Conservation (phyloP, 1,139 yeast species). For the Lipomyces yarrowii region DNA sequence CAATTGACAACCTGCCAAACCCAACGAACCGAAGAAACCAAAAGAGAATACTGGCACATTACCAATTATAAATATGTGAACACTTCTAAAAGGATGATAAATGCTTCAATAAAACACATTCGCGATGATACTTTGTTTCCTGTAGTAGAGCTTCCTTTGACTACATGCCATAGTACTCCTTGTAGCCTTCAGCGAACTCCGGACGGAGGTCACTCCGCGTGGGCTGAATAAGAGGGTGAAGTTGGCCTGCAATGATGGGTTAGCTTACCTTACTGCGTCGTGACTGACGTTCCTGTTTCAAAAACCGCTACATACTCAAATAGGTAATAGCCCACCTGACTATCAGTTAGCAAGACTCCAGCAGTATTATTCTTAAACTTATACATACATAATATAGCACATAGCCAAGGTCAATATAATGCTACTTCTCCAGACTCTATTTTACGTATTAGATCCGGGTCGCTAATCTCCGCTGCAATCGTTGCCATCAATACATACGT, state of each 20-base stretch:
- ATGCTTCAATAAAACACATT: background rate
- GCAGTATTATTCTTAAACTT: background rate
- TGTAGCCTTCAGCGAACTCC: constrained; percentile 34
- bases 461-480: background rate
- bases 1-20: constrained; percentile 16
- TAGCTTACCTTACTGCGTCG: background rate
- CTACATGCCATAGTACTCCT: constrained; percentile 29
- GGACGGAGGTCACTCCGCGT: constrained; percentile 34
- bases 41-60: background rate
- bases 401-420: constrained; percentile 70
- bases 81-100: background rate
- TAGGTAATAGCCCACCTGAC: constrained; percentile 80
- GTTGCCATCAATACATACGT: constrained; percentile 18
- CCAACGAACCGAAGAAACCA: constrained; percentile 2
- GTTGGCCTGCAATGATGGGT: constrained; percentile 20
- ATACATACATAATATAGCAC: constrained; percentile 63
- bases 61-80: background rate
- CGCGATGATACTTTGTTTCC: background rate
- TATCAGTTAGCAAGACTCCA: background rate
- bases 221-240: constrained; percentile 33
- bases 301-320: constrained; percentile 44
- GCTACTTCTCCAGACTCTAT: constrained; percentile 78
- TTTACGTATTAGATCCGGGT: background rate
- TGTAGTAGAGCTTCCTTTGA: constrained; percentile 8
- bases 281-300: background rate